Evolutionary conservation across 371 early-diverging fungal genomes (phyloP), one percentile per base, ranked within the genome.

Genomic region (Dinochytrium kinnereticum): DNA sequence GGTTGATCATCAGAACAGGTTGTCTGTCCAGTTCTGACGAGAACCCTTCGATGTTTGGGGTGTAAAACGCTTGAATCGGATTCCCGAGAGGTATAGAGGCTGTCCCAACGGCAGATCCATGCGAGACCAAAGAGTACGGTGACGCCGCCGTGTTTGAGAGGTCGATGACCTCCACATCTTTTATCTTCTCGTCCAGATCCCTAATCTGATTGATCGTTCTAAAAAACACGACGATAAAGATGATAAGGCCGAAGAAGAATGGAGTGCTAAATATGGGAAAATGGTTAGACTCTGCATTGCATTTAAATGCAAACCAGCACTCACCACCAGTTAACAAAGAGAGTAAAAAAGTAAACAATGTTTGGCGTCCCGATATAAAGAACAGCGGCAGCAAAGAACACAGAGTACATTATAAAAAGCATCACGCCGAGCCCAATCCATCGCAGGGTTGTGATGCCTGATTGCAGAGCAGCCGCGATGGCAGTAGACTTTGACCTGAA

Each of bases 331-430:
- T 66, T 66, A 44, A 66, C 30, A 37, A 44, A 26, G 15, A 66
- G 66, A 30, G 66, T 66, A 26, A 66, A 37, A 26, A 37, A 66
- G 66, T 66, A 66, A 19, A 66, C 49, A 37, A 26, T 2, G 44
- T 40, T 15, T 5, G 64, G 36, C n/a, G 38, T 5, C 2, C 44
- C 44, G 19, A 37, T 2, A 33, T 66, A 40, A 2, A 40, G n/a
- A 30, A 66, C 15, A 2, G 28, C 7, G 40, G 19, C 7, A 17
- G 66, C 28, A 37, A 40, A 66, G 21, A 44, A 13, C 24, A 66
- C n/a, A 5, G 66, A 66, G 44, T 66, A 66, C 30, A 66, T 24
- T 2, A 66, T 28, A 44, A 66, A 66, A 26, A 66, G 13, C 30
- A 19, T 37, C n/a, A 66, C 3, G 3, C 66, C 38, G n/a, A 28